Percentiles rank a stretch among this genome's conserved stretches.
These are phyloP conservation scores for Aspergillus affinis DNA, from an alignment of 495 filamentous ascomycete genomes.

Conservation along the genomic window DNA sequence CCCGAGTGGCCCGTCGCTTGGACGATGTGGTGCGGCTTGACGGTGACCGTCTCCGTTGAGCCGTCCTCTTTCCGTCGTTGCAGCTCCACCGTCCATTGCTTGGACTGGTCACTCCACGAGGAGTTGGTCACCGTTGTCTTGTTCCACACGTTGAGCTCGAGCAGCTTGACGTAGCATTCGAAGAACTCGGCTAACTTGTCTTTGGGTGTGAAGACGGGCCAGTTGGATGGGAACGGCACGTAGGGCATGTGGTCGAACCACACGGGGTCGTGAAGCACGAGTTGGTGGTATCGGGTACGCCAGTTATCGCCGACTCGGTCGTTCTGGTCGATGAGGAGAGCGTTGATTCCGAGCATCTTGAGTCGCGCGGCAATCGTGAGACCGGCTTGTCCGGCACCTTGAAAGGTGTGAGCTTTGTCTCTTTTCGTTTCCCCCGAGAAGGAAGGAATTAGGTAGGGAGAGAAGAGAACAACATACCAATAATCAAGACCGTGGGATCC, in stretches of 20 bases:
- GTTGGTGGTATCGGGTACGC: conserved; percentile 62
- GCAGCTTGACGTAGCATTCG: conserved; percentile 65
- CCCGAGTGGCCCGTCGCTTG: conserved; percentile 74
- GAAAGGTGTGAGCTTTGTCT: conserved; percentile 2
- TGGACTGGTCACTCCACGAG: conserved; percentile 52
- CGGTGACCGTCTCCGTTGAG: conserved; percentile 48
- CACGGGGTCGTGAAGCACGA: conserved; percentile 74
- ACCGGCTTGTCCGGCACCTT: conserved; percentile 50
- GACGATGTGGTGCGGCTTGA: conserved; percentile 68
- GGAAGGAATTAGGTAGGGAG: no score
- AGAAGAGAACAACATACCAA: conserved; percentile 51
- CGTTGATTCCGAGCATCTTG: conserved; percentile 64
- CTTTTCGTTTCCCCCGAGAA: no score
- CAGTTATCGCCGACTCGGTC: conserved; percentile 73
- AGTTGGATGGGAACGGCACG: conserved; percentile 63
- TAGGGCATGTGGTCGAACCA: conserved; percentile 79
- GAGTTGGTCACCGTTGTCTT: conserved; percentile 50
- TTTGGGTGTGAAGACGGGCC: conserved; percentile 73
- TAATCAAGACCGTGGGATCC: conserved; percentile 64
- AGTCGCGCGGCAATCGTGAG: conserved; percentile 68
- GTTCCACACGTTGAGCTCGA: conserved; percentile 82
- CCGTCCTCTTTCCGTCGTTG: conserved; percentile 50
- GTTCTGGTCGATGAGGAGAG: conserved; percentile 66
- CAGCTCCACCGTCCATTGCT: conserved; percentile 62
- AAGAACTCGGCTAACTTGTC: conserved; percentile 82